phyloP scores from a whole-genome alignment of 2,329 filamentous ascomycete genomes.

The Zymoseptoria brevis region DNA sequence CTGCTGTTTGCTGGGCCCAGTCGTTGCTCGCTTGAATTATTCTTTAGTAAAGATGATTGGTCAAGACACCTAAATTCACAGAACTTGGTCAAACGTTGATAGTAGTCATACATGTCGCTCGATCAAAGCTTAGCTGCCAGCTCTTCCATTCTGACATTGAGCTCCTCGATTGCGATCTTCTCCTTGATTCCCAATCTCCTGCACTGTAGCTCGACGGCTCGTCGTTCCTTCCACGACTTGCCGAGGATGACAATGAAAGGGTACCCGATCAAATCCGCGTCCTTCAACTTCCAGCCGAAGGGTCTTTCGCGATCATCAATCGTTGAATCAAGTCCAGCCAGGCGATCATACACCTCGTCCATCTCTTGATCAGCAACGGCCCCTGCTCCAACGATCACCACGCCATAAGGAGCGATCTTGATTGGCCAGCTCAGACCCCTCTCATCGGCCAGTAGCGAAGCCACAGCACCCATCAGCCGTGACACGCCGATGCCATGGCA shows the following conservation, averaged over 20 bases:
- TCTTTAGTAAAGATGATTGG: neutral
- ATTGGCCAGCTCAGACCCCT: conserved; percentile 81
- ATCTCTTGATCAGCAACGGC: conserved; percentile 12
- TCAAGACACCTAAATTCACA: neutral
- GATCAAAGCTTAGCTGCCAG: conserved; percentile 13
- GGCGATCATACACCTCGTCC: conserved; percentile 51
- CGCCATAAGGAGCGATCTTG: conserved; percentile 76
- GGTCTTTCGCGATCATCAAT: conserved; percentile 62
- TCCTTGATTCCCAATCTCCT: conserved; percentile 57
- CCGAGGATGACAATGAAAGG: conserved; percentile 76
- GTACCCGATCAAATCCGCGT: conserved; percentile 85
- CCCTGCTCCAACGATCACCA: conserved; percentile 51
- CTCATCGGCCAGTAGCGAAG: conserved; percentile 63
- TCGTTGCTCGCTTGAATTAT: neutral
- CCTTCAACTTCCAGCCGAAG: conserved; percentile 77
- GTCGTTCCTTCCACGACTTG: conserved; percentile 52
- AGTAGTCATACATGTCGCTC: neutral
- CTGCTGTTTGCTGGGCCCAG: neutral
- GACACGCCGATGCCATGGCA: conserved; percentile 94
- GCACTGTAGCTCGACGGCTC: conserved; percentile 69
- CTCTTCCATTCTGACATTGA: conserved; percentile 8
- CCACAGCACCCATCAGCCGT: conserved; percentile 78
- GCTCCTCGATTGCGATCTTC: conserved; percentile 15
- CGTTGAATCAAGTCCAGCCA: conserved; percentile 47
- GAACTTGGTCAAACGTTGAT: neutral